Base-by-base conservation (phyloP, 805 yeast species). In the Spathaspora gorwiae region DNA sequence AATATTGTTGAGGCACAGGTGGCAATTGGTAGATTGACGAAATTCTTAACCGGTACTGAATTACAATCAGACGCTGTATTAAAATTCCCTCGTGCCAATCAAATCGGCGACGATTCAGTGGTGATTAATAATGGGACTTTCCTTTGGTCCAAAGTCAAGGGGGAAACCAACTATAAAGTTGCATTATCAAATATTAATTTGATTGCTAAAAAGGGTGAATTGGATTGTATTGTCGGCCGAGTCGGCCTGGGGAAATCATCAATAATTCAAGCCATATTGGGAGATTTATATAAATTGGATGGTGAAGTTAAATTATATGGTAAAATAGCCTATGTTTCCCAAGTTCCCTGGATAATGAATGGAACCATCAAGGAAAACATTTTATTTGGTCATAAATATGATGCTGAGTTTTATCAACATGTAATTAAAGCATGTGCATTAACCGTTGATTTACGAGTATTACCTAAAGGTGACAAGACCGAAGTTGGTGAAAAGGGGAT, bases 401-500 rank as follows among this genome's bases (percentile, higher is more conserved):
- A 94, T 56, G 78, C 84, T 10, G 84, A 75, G 3, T 90, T 90
- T 56, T 94, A 94, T 65, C 78, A 83, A 31, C 76, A 76, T 53
- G 92, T 96, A 0, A 67, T 94, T 19, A 80, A 81, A 42, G 96
- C 97, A 0, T 94, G 99, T 73, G 97, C 95, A 11, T 76, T 94
- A 54, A 65, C 75, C 10, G 81, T 81, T 26, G 99, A 94, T 68
- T 71, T 94, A 49, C 79, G 77, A 29, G 80, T 83, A 29, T 75
- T 94, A 48, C 89, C 96, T 1, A 87, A 88, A 58, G 96, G 97
- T 44, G 98, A 94, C 62, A 75, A 74, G 42, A 94, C 99, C 6
- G 80, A 87, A 55, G 98, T 94, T 47, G 99, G 99, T 51, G 99
- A 94, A 68, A 89, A 92, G 63, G 99, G 99, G 52, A 90, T 94